phyloP scores from a whole-genome alignment of 192 early-diverging fungal species.

The Neocallimastix lanati region DNA sequence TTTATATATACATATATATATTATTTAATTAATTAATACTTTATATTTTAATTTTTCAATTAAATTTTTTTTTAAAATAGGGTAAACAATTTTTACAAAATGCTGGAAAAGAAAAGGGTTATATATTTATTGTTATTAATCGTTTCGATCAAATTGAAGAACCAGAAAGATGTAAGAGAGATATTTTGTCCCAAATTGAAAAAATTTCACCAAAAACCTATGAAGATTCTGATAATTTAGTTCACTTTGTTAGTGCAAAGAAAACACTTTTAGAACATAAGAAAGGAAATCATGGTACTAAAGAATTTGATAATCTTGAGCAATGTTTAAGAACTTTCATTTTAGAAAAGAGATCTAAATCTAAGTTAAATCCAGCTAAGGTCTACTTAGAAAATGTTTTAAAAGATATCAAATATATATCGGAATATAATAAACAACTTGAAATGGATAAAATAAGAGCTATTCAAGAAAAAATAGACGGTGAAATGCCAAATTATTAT shows the following conservation, averaged over 20 bases:
- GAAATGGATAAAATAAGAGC: slow-evolving; percentile 41
- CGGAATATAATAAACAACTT: slow-evolving; percentile 45
- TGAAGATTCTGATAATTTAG: slow-evolving; percentile 71
- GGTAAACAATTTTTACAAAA: slow-evolving; percentile 90
- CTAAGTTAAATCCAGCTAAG: slow-evolving; percentile 86
- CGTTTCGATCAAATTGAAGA: slow-evolving; percentile 85
- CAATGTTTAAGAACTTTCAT: slow-evolving; percentile 74
- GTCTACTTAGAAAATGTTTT: slow-evolving; percentile 76
- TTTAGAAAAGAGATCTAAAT: slow-evolving; percentile 82
- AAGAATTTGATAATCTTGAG: slow-evolving; percentile 69
- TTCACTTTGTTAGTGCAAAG: slow-evolving; percentile 85
- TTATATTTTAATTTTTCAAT: no score
- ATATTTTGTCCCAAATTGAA: slow-evolving; percentile 92
- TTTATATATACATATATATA: no score
- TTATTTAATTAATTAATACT: no score
- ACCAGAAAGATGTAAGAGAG: slow-evolving; percentile 80
- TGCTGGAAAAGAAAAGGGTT: slow-evolving; percentile 96
- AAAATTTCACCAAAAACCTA: slow-evolving; percentile 87
- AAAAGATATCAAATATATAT: slow-evolving; percentile 52
- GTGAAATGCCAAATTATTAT: slow-evolving; percentile 53
- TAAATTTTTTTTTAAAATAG: no score
- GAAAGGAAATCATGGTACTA: slow-evolving; percentile 4
- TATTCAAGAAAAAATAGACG: slow-evolving; percentile 36
- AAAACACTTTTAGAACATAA: slow-evolving; percentile 1
- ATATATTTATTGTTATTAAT: slow-evolving; percentile 97